These are phyloP conservation scores for Lactarius hengduanensis DNA, from an alignment of 768 basidiomycete species.

Conservation along the genomic window DNA sequence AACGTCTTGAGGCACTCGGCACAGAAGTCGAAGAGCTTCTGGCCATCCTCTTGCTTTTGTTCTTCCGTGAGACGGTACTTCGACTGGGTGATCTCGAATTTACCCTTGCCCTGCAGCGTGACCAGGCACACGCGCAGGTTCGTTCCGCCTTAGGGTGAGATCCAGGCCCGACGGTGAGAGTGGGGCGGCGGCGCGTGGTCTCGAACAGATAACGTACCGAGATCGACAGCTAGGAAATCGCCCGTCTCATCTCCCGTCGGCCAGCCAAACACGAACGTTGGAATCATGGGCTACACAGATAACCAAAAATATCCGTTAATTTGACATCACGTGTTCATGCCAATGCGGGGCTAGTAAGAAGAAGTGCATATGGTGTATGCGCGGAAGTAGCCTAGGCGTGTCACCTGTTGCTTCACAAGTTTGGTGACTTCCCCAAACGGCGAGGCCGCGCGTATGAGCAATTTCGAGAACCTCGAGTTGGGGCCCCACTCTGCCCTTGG, in stretches of 20 bases:
- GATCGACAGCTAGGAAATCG: slow-evolving; percentile 86
- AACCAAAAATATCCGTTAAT: neutral
- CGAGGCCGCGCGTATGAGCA: slow-evolving; percentile 1
- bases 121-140: slow-evolving; percentile 99
- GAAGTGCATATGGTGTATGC: neutral
- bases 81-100: slow-evolving; percentile 96
- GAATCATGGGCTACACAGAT: slow-evolving; percentile 82
- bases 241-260: slow-evolving; percentile 88
- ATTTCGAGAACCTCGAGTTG: neutral
- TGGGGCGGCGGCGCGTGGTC: slow-evolving; percentile 5
- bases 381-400: neutral
- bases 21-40: slow-evolving; percentile 95
- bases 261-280: slow-evolving; percentile 96
- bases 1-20: slow-evolving; percentile 89
- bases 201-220: slow-evolving; percentile 43
- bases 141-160: slow-evolving; percentile 65
- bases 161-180: neutral
- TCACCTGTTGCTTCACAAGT: slow-evolving; percentile 5
- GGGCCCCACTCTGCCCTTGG: neutral
- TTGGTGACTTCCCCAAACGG: slow-evolving; percentile 7
- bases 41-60: slow-evolving; percentile 97
- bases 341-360: neutral
- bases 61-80: slow-evolving; percentile 97
- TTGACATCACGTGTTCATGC: slow-evolving; percentile 15
- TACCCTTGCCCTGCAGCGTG: slow-evolving; percentile 85